Base-by-base conservation (phyloP, 2,329 filamentous ascomycete species). In the Penicillium sp. region DNA sequence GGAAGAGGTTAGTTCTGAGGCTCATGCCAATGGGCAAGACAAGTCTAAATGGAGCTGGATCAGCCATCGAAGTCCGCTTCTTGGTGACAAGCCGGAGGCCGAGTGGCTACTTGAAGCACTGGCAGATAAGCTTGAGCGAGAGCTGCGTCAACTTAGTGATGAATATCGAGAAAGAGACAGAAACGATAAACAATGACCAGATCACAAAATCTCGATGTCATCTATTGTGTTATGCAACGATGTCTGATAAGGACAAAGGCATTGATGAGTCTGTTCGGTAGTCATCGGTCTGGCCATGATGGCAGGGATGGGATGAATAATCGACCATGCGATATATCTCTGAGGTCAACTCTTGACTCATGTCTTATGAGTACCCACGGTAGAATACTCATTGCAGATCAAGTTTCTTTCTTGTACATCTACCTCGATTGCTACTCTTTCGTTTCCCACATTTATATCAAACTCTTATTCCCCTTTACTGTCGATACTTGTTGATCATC, bases 81-180 rank as follows among this genome's bases (percentile, higher is more conserved):
- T 76, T 59, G 71, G 71, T 5, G 66, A 74, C 26, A 75, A 71
- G 53, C 69, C 69, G 49, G 76, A 78, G 62, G 68, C 75, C 26
- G 68, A 75, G 57, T 77, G 75, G 76, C 62, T 78, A 14, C 61
- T 77, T 30, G 67, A 72, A 55, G 68, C 69, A 40, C 59, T 78
- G 47, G 68, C 73, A 21, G 63, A 69, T 30, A 70, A 66, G 9
- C 59, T 77, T 47, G 73, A 77, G 58, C 61, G 64, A 26, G 74
- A 71, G 56, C 63, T 77, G 52, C 68, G 59, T 18, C 52, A 35
- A 20, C 67, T 71, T 58, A 66, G 64, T 55, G 63, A 63, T 40
- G 47, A 55, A 47, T 47, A 51, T 43, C 46, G 33, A 12, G 24
- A 51, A 42, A 35, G 28, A 11, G 40, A 8, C 8, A 28, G 26